Base-by-base conservation (phyloP, 441 rosid genomes). In the Syzygium malaccense region DNA sequence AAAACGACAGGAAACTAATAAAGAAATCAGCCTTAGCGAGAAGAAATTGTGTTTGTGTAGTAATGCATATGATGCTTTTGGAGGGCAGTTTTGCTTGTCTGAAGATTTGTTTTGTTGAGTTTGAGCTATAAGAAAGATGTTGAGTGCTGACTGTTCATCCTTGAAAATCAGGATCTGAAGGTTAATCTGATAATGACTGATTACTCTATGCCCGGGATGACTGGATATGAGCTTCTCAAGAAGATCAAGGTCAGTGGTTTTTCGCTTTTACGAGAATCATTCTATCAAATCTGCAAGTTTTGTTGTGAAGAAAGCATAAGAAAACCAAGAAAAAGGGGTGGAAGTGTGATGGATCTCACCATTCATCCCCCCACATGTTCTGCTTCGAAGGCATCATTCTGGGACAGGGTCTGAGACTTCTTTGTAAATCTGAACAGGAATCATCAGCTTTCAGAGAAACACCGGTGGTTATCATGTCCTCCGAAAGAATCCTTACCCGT, bases 191-290 rank as follows among this genome's bases (percentile, higher is more conserved):
- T 97, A 86, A 96, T 97, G 92, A 97, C 99, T 2, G 99, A 97
- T 90, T 97, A 97, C 92, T 96, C 99, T 41, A 97, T 97, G 99
- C 99, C 98, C 7, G 99, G 98, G 85, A 93, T 97, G 96, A 96
- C 97, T 8, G 99, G 99, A 55, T 97, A 96, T 90, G 99, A 97
- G 86, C 96, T 97, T 55, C 99, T 97, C 13, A 97, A 96, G 89
- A 97, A 93, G 94, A 96, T 96, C 57, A 97, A 96, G 98, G 99
- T 96, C 51, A 26, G 87, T 45, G 33, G 26, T 62, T 41, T 30
- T 85, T 17, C 28, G 80, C 30, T 28, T 30, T 56, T 55, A 49
- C 57, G 58, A 32, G 20, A 84, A 55, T 60, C 32, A 12, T 37
- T 37, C 51, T 13, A 1, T 71, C 80, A 20, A 2, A 75, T 75